A percentile compares a stretch with the other conserved stretches of the same genome.
These are phyloP conservation scores for Thermothelomyces thermophilus DNA, from an alignment of 2,329 filamentous ascomycete species.

Conservation along the genomic window DNA sequence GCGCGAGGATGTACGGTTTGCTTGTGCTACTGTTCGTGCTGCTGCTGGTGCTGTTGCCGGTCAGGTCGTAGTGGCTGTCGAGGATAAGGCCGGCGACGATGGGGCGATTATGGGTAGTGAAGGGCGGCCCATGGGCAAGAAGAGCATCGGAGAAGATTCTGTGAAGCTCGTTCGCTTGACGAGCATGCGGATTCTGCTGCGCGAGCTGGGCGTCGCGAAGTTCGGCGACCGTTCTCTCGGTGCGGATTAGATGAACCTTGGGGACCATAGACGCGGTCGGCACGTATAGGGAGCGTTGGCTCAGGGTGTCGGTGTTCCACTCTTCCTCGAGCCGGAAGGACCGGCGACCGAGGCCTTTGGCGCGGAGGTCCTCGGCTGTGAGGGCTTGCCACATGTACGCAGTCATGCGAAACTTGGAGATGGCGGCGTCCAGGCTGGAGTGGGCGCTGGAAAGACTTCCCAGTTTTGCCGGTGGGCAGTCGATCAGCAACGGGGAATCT, in stretches of 20 bases:
- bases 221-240: slow-evolving; percentile 59
- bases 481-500: slow-evolving; percentile 62
- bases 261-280: slow-evolving; percentile 33
- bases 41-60: slow-evolving; percentile 38
- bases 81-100: slow-evolving; percentile 66
- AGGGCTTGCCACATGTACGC: slow-evolving; percentile 74
- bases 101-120: slow-evolving; percentile 38
- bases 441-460: slow-evolving; percentile 46
- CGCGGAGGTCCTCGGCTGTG: slow-evolving; percentile 67
- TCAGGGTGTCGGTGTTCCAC: slow-evolving; percentile 62
- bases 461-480: slow-evolving; percentile 56
- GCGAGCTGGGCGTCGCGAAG: slow-evolving; percentile 57
- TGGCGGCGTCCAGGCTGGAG: slow-evolving; percentile 52
- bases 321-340: slow-evolving; percentile 70
- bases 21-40: slow-evolving; percentile 39
- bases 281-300: slow-evolving; percentile 26
- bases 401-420: slow-evolving; percentile 65
- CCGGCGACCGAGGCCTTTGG: slow-evolving; percentile 60
- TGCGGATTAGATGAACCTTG: slow-evolving; percentile 63
- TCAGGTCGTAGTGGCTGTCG: slow-evolving; percentile 49
- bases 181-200: slow-evolving; percentile 54
- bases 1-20: slow-evolving; percentile 48
- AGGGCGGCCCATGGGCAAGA: slow-evolving; percentile 33
- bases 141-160: slow-evolving; percentile 36
- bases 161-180: slow-evolving; percentile 50